Evolutionary conservation across 2,329 filamentous ascomycete genomes (phyloP).

Genomic region (Thielaviopsis cerberus): DNA sequence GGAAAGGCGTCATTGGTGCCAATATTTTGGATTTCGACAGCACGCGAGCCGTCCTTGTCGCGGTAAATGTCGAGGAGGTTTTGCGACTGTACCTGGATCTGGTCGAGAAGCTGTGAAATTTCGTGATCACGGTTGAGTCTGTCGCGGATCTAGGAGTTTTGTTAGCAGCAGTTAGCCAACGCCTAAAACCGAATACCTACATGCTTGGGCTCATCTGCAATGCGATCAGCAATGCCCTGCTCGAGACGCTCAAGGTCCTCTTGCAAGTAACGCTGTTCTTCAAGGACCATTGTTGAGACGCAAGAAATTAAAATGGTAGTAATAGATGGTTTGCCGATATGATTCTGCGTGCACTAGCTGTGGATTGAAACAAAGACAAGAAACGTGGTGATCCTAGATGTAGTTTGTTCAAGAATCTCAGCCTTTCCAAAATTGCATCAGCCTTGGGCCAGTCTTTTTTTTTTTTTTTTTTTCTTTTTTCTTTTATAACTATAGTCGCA

Average conservation of each 20-base stretch:
- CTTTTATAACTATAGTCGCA: neutral
- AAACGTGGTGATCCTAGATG: neutral
- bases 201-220: conserved; percentile 73
- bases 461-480: no score
- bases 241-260: conserved; percentile 94
- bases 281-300: conserved; percentile 48
- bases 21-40: conserved; percentile 67
- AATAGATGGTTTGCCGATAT: neutral
- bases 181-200: conserved; percentile 30
- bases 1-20: conserved; percentile 74
- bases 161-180: conserved; percentile 5
- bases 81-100: conserved; percentile 71
- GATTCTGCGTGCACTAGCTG: neutral
- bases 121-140: conserved; percentile 82
- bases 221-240: conserved; percentile 77
- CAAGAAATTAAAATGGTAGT: neutral
- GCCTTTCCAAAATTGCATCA: conserved; percentile 8
- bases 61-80: conserved; percentile 69
- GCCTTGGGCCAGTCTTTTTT: conserved; percentile 3
- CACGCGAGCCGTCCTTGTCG: conserved; percentile 52
- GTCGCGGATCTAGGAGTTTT: conserved; percentile 53
- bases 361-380: neutral
- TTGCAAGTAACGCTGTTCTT: conserved; percentile 84
- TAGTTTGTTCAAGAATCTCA: conserved; percentile 1
- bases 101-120: conserved; percentile 65